phyloP scores from a whole-genome alignment of 2,329 filamentous ascomycete genomes.

The Clarireedia sp. region DNA sequence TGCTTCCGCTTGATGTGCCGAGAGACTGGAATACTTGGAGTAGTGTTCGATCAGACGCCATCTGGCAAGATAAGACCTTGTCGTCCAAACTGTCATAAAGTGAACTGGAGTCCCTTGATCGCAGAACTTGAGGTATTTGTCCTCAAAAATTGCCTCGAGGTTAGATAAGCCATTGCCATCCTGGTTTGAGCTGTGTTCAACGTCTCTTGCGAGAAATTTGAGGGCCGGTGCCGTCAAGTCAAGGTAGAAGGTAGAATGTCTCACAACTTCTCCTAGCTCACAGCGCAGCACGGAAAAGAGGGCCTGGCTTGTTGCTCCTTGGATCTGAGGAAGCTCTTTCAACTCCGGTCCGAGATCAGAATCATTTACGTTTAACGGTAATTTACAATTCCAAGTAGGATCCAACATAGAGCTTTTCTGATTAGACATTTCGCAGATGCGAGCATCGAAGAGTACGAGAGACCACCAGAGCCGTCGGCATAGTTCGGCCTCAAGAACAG shows the following conservation, averaged over 20 bases:
- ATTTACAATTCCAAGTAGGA: slow-evolving; percentile 45
- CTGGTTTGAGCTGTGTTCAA: slow-evolving; percentile 5
- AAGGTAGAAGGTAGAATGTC: slow-evolving; percentile 20
- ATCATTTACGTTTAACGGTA: slow-evolving; percentile 56
- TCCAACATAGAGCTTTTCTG: slow-evolving; percentile 32
- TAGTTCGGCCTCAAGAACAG: slow-evolving; percentile 59
- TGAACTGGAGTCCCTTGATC: slow-evolving; percentile 34
- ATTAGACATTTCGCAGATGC: slow-evolving; percentile 59
- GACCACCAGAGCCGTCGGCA: slow-evolving; percentile 69
- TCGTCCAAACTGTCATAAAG: slow-evolving; percentile 25
- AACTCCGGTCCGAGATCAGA: slow-evolving; percentile 49
- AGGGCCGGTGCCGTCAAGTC: slow-evolving; percentile 18
- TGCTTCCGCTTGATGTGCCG: slow-evolving; percentile 20
- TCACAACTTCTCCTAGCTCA: slow-evolving; percentile 43
- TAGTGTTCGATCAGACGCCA: slow-evolving; percentile 26
- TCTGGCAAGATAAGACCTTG: slow-evolving; percentile 22
- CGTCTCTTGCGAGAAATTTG: slow-evolving; percentile 16
- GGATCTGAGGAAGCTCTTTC: slow-evolving; percentile 43
- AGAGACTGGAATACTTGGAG: slow-evolving; percentile 13
- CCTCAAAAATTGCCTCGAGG: slow-evolving; percentile 35
- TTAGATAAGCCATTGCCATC: slow-evolving; percentile 14
- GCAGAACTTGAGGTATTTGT: slow-evolving; percentile 36
- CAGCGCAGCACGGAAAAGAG: slow-evolving; percentile 49
- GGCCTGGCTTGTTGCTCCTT: slow-evolving; percentile 50
- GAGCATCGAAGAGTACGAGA: slow-evolving; percentile 59